These are phyloP conservation scores for Parvularia atlantis DNA, from an alignment of 78 protist genomes.

Conservation along the genomic window DNA sequence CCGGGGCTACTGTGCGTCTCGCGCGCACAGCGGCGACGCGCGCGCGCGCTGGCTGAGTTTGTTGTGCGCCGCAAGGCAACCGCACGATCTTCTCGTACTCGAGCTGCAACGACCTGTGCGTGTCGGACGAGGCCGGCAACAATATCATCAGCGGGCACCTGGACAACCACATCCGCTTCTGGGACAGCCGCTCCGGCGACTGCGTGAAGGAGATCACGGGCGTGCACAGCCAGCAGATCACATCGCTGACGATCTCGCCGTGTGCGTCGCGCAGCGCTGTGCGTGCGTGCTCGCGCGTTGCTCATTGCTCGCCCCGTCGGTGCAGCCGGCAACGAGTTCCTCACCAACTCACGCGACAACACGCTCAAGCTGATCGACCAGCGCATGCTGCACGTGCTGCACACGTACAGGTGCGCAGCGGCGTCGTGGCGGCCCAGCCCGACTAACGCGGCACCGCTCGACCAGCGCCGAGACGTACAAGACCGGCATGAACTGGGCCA, in stretches of 20 bases:
- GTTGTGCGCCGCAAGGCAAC: too few species aligned
- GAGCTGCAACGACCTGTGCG: constrained; percentile 46
- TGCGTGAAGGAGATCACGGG: constrained; percentile 26
- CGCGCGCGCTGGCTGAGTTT: too few species aligned
- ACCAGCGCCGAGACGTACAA: constrained; percentile 1
- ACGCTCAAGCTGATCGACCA: constrained; percentile 55
- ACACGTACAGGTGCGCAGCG: constrained; percentile 17
- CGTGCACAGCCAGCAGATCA: constrained; percentile 52
- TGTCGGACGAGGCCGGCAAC: constrained; percentile 11
- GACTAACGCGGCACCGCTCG: too few species aligned
- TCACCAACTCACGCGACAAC: constrained; percentile 58
- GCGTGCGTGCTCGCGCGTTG: not conserved
- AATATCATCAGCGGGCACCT: constrained; percentile 43
- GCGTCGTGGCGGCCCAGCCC: not conserved
- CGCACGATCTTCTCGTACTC: constrained; percentile 51
- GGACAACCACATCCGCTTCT: constrained; percentile 46
- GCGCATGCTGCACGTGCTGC: constrained; percentile 31
- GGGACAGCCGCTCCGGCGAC: constrained; percentile 50
- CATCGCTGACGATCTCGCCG: constrained; percentile 43
- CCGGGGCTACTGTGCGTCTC: constrained; percentile 47
- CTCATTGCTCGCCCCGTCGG: not conserved
- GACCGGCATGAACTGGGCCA: constrained; percentile 4
- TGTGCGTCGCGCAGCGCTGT: constrained; percentile 8
- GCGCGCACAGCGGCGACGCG: not conserved
- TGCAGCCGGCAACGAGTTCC: constrained; percentile 21